These are phyloP conservation scores for Polyporus tsugae DNA, from an alignment of 1,284 basidiomycete genomes.

Conservation along the genomic window DNA sequence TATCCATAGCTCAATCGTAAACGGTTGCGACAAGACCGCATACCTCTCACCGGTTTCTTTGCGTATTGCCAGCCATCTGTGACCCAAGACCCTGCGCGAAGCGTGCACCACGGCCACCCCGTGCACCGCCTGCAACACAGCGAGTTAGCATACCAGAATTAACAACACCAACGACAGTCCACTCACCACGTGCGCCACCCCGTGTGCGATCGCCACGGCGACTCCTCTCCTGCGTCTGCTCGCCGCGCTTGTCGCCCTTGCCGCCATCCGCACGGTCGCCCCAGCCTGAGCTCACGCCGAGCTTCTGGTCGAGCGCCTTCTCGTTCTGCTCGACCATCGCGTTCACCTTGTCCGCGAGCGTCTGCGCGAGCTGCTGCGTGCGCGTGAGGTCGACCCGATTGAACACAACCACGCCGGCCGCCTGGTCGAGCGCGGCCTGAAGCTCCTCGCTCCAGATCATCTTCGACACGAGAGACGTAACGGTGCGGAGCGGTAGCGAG, in stretches of 20 bases:
- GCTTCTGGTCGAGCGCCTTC: conserved; percentile 90
- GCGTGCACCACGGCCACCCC: conserved; percentile 73
- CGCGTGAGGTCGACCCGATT: conserved; percentile 90
- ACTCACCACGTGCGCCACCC: conserved; percentile 62
- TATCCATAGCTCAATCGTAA: conserved; percentile 26
- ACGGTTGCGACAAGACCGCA: conserved; percentile 15
- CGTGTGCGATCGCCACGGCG: conserved; percentile 73
- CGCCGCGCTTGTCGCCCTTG: conserved; percentile 82
- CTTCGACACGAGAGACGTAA: conserved; percentile 94
- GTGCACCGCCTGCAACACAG: conserved; percentile 55
- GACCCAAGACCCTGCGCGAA: conserved; percentile 84
- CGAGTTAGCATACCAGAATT: background rate
- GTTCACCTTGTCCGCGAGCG: conserved; percentile 89
- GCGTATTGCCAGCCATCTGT: conserved; percentile 64
- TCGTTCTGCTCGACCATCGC: conserved; percentile 96
- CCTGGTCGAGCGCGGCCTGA: conserved; percentile 92
- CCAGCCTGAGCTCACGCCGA: conserved; percentile 75
- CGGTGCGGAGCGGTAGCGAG: conserved; percentile 79
- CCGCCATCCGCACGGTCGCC: conserved; percentile 72
- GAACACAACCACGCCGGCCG: conserved; percentile 88
- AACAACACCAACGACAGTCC: background rate
- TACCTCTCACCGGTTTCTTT: conserved; percentile 38
- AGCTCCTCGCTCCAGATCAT: conserved; percentile 99
- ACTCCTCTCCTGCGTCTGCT: conserved; percentile 77
- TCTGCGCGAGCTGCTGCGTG: conserved; percentile 89